A percentile compares a stretch with the other conserved stretches of the same genome.
Evolutionary conservation across 2,329 filamentous ascomycete species (phyloP).

Genomic region (Colletotrichum caudatum): DNA sequence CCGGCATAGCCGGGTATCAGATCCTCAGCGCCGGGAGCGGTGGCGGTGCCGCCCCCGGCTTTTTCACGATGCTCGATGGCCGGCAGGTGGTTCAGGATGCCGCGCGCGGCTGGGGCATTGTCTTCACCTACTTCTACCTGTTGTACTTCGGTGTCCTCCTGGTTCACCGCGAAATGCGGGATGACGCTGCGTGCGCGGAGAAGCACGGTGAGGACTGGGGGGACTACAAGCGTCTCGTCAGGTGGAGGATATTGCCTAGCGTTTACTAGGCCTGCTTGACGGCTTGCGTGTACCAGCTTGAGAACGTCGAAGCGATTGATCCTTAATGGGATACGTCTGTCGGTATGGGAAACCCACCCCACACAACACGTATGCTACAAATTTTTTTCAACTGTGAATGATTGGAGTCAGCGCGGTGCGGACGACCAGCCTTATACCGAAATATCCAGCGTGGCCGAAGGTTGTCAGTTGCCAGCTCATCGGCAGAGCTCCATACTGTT

Average conservation of each 20-base stretch:
- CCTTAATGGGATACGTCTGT: not conserved
- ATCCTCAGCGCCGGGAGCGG: conserved; percentile 56
- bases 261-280: not conserved
- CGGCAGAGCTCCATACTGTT: not conserved
- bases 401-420: not conserved
- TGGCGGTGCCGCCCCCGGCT: conserved; percentile 41
- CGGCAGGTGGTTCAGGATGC: conserved; percentile 72
- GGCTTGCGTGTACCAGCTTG: not conserved
- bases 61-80: conserved; percentile 62
- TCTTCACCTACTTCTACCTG: conserved; percentile 66
- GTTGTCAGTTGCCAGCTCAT: not conserved
- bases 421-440: not conserved
- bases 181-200: not conserved
- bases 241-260: not conserved
- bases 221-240: not conserved
- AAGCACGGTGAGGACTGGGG: not conserved
- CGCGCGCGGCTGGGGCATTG: conserved; percentile 67
- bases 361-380: not conserved
- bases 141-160: not conserved
- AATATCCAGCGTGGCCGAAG: not conserved
- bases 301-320: conserved; percentile 51
- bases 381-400: not conserved
- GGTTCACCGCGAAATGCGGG: not conserved
- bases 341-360: not conserved
- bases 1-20: conserved; percentile 74